Evolutionary conservation across 176 grass and related monocot species (phyloP).

Genomic region (Oryza australiensis): DNA sequence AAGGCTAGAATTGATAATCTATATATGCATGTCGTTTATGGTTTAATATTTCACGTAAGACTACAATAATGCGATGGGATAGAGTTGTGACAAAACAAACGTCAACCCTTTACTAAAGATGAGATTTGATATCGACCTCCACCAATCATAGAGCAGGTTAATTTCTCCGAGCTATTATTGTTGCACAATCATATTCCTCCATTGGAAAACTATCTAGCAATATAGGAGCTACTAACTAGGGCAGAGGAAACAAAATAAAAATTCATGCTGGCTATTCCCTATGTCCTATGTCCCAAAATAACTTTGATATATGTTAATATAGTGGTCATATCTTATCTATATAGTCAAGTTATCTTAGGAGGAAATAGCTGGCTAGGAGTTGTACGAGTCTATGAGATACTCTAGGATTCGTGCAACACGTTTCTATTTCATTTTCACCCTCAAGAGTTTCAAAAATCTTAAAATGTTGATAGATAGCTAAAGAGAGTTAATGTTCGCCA

Average conservation of each 20-base stretch:
- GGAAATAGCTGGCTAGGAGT: too few species aligned
- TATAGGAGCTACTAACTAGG: background rate
- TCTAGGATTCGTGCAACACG: too few species aligned
- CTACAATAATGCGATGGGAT: background rate
- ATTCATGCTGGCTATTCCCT: background rate
- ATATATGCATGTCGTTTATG: background rate
- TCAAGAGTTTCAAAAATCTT: too few species aligned
- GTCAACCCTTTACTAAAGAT: background rate
- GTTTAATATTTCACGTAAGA: constrained; percentile 11
- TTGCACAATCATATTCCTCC: background rate
- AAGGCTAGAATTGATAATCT: background rate
- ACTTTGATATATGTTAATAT: too few species aligned
- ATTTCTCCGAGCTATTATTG: background rate
- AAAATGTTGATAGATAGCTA: too few species aligned
- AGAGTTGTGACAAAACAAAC: background rate
- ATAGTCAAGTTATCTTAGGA: too few species aligned
- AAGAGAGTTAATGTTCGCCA: too few species aligned
- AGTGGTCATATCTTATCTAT: too few species aligned
- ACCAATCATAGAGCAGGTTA: constrained; percentile 19
- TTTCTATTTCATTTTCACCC: too few species aligned
- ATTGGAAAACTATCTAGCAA: background rate
- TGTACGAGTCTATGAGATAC: background rate
- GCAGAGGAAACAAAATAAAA: background rate
- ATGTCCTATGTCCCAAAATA: too few species aligned
- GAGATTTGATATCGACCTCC: background rate